Evolutionary conservation across 352 stramenopile species (phyloP), one percentile per base, ranked within the genome.

Genomic region (Pythium plurisporium): DNA sequence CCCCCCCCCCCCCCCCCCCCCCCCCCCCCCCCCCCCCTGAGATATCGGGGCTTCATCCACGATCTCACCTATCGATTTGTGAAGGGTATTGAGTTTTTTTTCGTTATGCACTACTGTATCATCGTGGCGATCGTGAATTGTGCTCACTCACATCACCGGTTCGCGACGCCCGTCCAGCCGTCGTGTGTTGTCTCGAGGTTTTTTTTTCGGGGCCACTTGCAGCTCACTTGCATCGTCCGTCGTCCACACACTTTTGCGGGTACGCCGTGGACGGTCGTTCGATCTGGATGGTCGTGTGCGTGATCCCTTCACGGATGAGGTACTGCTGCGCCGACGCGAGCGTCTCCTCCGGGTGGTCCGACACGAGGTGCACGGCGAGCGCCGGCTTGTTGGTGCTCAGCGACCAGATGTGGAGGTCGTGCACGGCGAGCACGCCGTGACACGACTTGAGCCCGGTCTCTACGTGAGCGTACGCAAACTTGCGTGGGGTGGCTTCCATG

Each of bases 391-490:
- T 89, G 34, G 97, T 80, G 0, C 90, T 97, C 44, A 99, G 84
- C 37, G 79, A 91, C 97, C 97, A 99, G 43, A 99, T 87, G 69
- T 98, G 96, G n/a, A 99, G 70, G 67, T 99, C 94, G 72, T 99
- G 96, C 22, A 98, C 89, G 67, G 98, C 86, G 33, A 86, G 88
- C 4, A 99, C 95, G 10, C 79, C 55, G 23, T 76, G 64, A 19
- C 89, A 65, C 15, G 75, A 63, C 23, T 78, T 78, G 23, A 91
- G 62, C 17, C 71, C 69, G 40, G 74, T 81, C 69, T 91, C 81
- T 9, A 89, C 65, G 12, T 70, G 38, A 23, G 69, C 65, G 22
- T 89, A 65, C 49, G 80, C 64, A 52, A 91, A 33, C 25, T 67
- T 47, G 27, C 72, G 57, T 25, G 96, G 96, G 0, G 96, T 91